phyloP scores from a whole-genome alignment of 331 rosid species.

The Rhamnella rubrinervis region DNA sequence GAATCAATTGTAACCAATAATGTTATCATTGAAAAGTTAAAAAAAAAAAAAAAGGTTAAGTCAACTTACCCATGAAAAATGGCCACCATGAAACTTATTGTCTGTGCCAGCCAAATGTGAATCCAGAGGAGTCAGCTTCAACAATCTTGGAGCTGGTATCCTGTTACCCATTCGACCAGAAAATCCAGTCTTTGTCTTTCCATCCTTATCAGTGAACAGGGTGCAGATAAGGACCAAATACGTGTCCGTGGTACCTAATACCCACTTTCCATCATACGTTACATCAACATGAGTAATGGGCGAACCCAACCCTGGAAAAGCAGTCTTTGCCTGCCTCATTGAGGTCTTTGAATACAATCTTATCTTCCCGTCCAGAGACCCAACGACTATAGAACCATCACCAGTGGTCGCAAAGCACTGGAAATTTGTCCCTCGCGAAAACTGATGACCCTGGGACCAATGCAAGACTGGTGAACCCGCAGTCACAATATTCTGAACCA shows the following conservation, averaged over 20 bases:
- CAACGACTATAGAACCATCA: slow-evolving; percentile 86
- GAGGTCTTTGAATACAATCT: slow-evolving; percentile 81
- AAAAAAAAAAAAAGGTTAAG: background rate
- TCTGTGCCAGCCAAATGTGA: slow-evolving; percentile 82
- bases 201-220: slow-evolving; percentile 84
- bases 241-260: slow-evolving; percentile 75
- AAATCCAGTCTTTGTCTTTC: slow-evolving; percentile 82
- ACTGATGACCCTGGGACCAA: slow-evolving; percentile 91
- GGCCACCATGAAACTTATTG: slow-evolving; percentile 86
- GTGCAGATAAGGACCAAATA: slow-evolving; percentile 87
- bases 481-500: slow-evolving; percentile 64
- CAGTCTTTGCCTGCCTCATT: slow-evolving; percentile 91
- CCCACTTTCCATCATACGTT: slow-evolving; percentile 89
- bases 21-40: background rate
- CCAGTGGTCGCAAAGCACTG: slow-evolving; percentile 86
- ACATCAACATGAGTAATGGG: slow-evolving; percentile 86
- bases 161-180: slow-evolving; percentile 79
- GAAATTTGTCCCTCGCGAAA: slow-evolving; percentile 80
- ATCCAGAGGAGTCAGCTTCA: slow-evolving; percentile 87
- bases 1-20: background rate
- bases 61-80: slow-evolving; percentile 84
- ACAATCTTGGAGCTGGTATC: slow-evolving; percentile 81
- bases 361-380: slow-evolving; percentile 85
- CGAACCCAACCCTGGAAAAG: slow-evolving; percentile 83
- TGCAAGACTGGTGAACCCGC: slow-evolving; percentile 59